These are phyloP conservation scores for Noccaea caerulescens DNA, from an alignment of 345 rosid species.

Conservation along the genomic window DNA sequence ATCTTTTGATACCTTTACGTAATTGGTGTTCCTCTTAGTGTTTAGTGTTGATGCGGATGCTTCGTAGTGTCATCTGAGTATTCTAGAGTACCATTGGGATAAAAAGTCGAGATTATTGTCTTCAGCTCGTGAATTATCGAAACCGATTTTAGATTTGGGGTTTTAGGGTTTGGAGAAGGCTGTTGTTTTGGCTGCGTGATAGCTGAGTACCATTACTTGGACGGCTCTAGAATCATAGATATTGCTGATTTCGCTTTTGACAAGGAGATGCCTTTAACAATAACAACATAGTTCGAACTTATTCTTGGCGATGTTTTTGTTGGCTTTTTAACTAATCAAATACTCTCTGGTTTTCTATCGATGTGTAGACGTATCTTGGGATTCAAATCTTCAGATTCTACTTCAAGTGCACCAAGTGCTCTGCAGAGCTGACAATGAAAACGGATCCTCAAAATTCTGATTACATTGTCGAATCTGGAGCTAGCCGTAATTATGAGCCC, in stretches of 20 bases:
- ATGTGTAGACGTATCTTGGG: conserved; percentile 81
- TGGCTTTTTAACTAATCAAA: background rate
- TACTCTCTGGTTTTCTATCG: background rate
- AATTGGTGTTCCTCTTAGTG: background rate
- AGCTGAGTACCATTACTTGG: background rate
- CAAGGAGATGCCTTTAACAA: conserved; percentile 14
- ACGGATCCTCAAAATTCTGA: conserved; percentile 98
- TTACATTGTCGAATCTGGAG: conserved; percentile 86
- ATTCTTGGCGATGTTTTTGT: conserved; percentile 1
- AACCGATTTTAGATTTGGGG: conserved; percentile 31
- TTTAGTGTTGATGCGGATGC: background rate
- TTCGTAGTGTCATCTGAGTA: background rate
- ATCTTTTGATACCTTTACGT: conserved; percentile 6
- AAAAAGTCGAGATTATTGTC: background rate
- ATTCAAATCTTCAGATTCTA: conserved; percentile 90
- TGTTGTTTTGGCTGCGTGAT: background rate
- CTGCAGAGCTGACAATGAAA: conserved; percentile 85
- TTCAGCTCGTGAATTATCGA: background rate
- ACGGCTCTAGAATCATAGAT: background rate
- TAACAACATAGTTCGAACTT: background rate
- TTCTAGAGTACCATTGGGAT: background rate
- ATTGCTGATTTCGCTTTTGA: background rate
- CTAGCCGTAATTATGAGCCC: conserved; percentile 86
- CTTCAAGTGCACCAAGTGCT: conserved; percentile 93
- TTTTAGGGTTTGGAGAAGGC: conserved; percentile 38